Conservation (phyloP, 2,329 filamentous ascomycete species). For the Dothideomycetes sp. region DNA sequence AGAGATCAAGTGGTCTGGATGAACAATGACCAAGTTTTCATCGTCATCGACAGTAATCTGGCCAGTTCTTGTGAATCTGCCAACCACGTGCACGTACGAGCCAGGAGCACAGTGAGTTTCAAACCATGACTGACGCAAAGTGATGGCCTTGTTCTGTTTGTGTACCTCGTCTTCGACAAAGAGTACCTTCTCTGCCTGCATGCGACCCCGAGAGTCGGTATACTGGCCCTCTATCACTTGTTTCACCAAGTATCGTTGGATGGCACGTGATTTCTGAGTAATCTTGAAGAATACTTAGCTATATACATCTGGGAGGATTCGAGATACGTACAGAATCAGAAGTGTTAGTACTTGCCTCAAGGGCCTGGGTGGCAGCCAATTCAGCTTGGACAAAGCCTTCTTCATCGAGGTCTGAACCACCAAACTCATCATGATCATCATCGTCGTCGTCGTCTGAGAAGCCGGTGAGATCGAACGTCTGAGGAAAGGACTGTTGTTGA, state of each 20-base stretch:
- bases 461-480: conserved; percentile 2
- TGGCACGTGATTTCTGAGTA: conserved; percentile 59
- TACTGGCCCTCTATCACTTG: conserved; percentile 64
- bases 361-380: conserved; percentile 61
- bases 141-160: conserved; percentile 56
- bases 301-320: conserved; percentile 15
- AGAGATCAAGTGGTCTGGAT: conserved; percentile 91
- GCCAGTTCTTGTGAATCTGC: conserved; percentile 59
- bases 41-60: conserved; percentile 76
- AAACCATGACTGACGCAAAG: conserved; percentile 77
- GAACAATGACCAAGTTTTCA: conserved; percentile 76
- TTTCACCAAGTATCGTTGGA: conserved; percentile 78
- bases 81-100: conserved; percentile 79
- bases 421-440: conserved; percentile 60
- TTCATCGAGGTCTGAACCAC: conserved; percentile 60
- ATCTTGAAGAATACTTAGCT: conserved; percentile 42
- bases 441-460: conserved; percentile 15
- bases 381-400: conserved; percentile 60
- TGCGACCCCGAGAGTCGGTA: conserved; percentile 51
- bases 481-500: conserved; percentile 1
- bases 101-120: conserved; percentile 67
- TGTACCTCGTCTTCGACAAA: conserved; percentile 71
- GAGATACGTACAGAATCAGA: conserved; percentile 46
- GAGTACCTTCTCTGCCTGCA: conserved; percentile 36
- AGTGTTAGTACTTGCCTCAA: conserved; percentile 31